Evolutionary conservation across 2,329 filamentous ascomycete species (phyloP), one percentile per base, ranked within the genome.

Genomic region (Sporothrix dimorphospora): DNA sequence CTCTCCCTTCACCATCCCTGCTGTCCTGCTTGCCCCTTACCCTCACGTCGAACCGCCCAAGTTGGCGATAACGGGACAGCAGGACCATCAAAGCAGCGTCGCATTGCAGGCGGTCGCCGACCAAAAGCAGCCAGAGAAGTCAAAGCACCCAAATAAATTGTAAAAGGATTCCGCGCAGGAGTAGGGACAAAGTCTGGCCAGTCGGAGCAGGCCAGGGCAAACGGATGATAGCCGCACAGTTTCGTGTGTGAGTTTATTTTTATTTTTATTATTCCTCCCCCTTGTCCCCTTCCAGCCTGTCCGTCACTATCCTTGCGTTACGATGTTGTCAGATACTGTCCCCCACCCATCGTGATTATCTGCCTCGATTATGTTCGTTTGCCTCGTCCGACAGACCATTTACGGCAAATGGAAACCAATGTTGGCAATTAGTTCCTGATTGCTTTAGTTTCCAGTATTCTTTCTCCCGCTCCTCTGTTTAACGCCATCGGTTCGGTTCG

Each of bases 1-100:
- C 30, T 34, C 30, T 34, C 30, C 6, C 30, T 34, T 34, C 14
- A 47, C 14, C 42, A 24, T 11, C 57, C 57, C 34, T 63, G 57
- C 19, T 42, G 1, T 40, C 21, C 57, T 63, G 57, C 57, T 63
- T 65, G 59, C 59, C 59, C 59, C 59, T 65, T 65, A 45, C 59
- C 59, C 59, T 65, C 59, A 65, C 59, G 12, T 42, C 16, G 27
- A 65, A 7, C n/a, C n/a, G 59, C 59, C 38, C 59, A 45, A 65
- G n/a, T 16, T 21, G 19, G 14, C 21, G 59, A 45, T 45, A 27
- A 34, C n/a, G 7, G 38, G 21, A 61, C 38, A 27, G 21, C 38
- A 65, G n/a, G n/a, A n/a, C n/a, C n/a, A n/a, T n/a, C n/a, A n/a
- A n/a, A 19, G 16, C 38, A 42, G 14, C 4, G 51, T 30, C 24